Percentiles rank a stretch among this genome's conserved stretches.
phyloP scores from a whole-genome alignment of 768 basidiomycete species.

The Asterophora lycoperdoides region DNA sequence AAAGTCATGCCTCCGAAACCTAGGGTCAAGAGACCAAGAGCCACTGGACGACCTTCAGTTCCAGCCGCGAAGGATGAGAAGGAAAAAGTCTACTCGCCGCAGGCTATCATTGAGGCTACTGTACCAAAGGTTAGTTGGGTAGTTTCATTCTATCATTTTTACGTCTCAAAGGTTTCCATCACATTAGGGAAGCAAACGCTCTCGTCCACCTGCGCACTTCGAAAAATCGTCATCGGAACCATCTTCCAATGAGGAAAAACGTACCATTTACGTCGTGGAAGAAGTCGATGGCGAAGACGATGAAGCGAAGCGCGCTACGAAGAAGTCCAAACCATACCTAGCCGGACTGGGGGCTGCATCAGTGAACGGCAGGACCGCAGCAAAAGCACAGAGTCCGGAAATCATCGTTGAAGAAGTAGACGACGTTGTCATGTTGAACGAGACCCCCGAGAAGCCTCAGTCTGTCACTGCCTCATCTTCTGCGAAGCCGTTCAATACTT shows the following conservation, averaged over 20 bases:
- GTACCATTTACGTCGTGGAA: conserved; percentile 24
- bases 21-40: conserved; percentile 42
- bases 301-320: conserved; percentile 37
- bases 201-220: conserved; percentile 62
- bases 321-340: conserved; percentile 44
- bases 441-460: conserved; percentile 13
- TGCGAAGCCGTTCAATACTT: not conserved
- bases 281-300: conserved; percentile 37
- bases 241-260: conserved; percentile 1
- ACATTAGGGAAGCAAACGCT: conserved; percentile 69
- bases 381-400: conserved; percentile 10
- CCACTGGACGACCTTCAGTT: conserved; percentile 35
- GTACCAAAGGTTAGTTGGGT: conserved; percentile 55
- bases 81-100: conserved; percentile 43
- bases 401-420: conserved; percentile 31
- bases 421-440: conserved; percentile 22
- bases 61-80: conserved; percentile 24
- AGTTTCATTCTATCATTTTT: not conserved
- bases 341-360: conserved; percentile 18
- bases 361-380: conserved; percentile 10
- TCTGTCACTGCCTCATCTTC: conserved; percentile 3
- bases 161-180: conserved; percentile 10
- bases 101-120: conserved; percentile 74
- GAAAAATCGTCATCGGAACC: conserved; percentile 27
- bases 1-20: conserved; percentile 34